Evolutionary conservation across 176 grass and related monocot species (phyloP).

Genomic region (Musa beccarii): DNA sequence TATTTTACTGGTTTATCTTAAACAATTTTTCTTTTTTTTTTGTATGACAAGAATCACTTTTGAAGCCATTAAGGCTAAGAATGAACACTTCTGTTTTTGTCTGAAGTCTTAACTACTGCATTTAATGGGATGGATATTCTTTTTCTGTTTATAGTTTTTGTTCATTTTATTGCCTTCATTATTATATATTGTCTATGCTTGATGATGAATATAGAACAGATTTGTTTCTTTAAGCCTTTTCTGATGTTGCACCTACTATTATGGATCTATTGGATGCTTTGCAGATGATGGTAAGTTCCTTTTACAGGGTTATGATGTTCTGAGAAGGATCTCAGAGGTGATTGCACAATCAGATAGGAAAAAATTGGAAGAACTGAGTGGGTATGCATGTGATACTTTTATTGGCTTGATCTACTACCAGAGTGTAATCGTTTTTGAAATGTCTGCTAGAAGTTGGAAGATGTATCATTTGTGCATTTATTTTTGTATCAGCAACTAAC

Average conservation of each 20-base stretch:
- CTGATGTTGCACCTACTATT: not conserved
- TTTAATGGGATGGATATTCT: no score
- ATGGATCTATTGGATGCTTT: conserved; percentile 2
- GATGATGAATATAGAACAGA: no score
- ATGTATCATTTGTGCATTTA: not conserved
- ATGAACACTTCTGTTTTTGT: no score
- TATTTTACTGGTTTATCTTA: no score
- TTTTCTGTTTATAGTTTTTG: no score
- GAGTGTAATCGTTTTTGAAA: not conserved
- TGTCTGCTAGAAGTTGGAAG: not conserved
- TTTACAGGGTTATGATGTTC: conserved; percentile 76
- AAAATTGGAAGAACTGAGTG: conserved; percentile 83
- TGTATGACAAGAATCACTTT: no score
- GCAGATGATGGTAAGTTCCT: conserved; percentile 19
- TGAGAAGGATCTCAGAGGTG: conserved; percentile 79
- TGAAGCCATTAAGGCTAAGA: no score
- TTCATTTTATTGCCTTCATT: no score
- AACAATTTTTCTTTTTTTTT: no score
- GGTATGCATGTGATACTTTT: conserved; percentile 27
- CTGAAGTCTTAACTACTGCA: no score
- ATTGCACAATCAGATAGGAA: conserved; percentile 49
- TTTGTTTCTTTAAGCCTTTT: no score
- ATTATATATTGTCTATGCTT: no score
- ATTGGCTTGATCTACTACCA: not conserved
- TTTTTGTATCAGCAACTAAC: not conserved